Conservation (phyloP, 768 basidiomycete genomes). For the Serpula lacrymans region DNA sequence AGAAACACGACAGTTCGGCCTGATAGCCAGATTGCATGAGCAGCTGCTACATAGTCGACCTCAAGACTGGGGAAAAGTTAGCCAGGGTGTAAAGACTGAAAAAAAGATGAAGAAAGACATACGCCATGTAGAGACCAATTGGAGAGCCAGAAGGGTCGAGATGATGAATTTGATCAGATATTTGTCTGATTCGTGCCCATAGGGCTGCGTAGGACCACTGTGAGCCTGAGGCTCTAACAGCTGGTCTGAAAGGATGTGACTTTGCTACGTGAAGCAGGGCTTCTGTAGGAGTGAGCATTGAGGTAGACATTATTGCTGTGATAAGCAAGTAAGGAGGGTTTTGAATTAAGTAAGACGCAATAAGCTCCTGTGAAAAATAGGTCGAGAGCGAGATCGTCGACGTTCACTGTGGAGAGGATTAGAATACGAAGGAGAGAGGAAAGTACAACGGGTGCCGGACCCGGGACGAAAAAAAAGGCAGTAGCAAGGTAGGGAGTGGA, state of each 20-base stretch:
- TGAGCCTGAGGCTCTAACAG: slow-evolving; percentile 15
- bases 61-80: slow-evolving; percentile 17
- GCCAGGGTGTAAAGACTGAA: neutral
- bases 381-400: slow-evolving; percentile 7
- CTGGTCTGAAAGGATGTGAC: slow-evolving; percentile 19
- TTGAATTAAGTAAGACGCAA: neutral
- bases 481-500: slow-evolving; percentile 5
- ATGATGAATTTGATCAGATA: slow-evolving; percentile 17
- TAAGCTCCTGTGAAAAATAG: slow-evolving; percentile 5
- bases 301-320: slow-evolving; percentile 11
- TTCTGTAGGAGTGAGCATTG: slow-evolving; percentile 23
- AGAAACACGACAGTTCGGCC: slow-evolving; percentile 24
- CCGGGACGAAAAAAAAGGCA: slow-evolving; percentile 12
- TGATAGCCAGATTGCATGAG: slow-evolving; percentile 27
- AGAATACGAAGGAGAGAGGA: neutral
- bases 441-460: slow-evolving; percentile 15
- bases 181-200: slow-evolving; percentile 26
- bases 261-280: slow-evolving; percentile 27
- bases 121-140: slow-evolving; percentile 27
- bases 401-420: too few species aligned
- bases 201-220: slow-evolving; percentile 29
- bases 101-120: neutral
- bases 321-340: slow-evolving; percentile 5
- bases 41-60: slow-evolving; percentile 25
- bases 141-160: slow-evolving; percentile 14